phyloP scores from a whole-genome alignment of 805 yeast genomes.

The Metschnikowia hibisci region DNA sequence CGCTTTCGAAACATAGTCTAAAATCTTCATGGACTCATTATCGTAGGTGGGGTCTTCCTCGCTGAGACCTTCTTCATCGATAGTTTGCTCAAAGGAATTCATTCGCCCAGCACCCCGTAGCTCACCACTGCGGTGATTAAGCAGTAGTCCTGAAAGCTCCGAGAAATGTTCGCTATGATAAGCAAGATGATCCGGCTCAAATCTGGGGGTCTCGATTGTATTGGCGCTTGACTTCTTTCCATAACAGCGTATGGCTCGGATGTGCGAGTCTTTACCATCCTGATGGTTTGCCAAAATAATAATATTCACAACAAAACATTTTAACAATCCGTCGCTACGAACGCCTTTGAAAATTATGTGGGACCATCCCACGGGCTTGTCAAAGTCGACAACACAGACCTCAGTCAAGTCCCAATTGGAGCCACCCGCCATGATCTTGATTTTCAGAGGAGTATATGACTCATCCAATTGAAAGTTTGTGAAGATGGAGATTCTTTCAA shows the following conservation, averaged over 20 bases:
- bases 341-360: conserved; percentile 56
- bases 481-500: conserved; percentile 67
- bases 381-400: conserved; percentile 55
- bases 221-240: conserved; percentile 29
- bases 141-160: conserved; percentile 13
- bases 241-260: conserved; percentile 65
- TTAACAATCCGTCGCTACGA: conserved; percentile 52
- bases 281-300: conserved; percentile 77
- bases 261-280: conserved; percentile 92
- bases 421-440: conserved; percentile 66
- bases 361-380: conserved; percentile 77
- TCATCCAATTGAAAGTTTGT: conserved; percentile 74
- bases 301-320: conserved; percentile 63
- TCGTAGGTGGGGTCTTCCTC: conserved; percentile 13
- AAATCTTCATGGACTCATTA: conserved; percentile 23
- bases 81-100: conserved; percentile 5
- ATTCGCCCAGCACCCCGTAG: conserved; percentile 1
- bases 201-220: conserved; percentile 6
- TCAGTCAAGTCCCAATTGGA: conserved; percentile 72
- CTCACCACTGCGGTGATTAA: conserved; percentile 8
- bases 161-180: background rate
- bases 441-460: conserved; percentile 82
- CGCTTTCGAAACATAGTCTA: conserved; percentile 34
- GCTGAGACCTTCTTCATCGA: conserved; percentile 9
- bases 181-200: background rate